phyloP scores from a whole-genome alignment of 768 basidiomycete genomes.

The Crepidotus variabilis region DNA sequence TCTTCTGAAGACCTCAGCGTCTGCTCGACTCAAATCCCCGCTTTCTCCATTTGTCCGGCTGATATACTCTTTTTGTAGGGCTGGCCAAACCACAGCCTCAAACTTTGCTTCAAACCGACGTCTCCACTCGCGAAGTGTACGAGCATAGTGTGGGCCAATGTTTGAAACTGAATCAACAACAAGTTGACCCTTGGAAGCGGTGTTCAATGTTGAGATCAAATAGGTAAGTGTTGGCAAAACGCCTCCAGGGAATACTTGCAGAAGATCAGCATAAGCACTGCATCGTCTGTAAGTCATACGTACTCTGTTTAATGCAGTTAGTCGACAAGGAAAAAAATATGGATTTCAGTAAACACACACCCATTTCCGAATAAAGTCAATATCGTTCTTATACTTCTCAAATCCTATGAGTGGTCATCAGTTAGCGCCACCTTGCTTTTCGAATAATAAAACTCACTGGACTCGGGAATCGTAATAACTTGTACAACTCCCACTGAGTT shows the following conservation, averaged over 20 bases:
- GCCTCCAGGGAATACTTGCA: conserved; percentile 65
- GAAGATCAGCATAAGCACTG: background rate
- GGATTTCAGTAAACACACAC: conserved; percentile 20
- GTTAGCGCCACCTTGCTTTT: conserved; percentile 2
- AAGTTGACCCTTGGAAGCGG: conserved; percentile 51
- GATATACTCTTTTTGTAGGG: conserved; percentile 57
- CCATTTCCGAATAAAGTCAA: conserved; percentile 82
- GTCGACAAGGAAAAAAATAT: conserved; percentile 2
- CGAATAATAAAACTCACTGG: conserved; percentile 39
- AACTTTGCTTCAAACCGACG: conserved; percentile 56
- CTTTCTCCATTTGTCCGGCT: conserved; percentile 38
- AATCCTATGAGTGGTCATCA: conserved; percentile 42
- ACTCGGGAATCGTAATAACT: conserved; percentile 73
- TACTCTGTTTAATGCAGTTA: conserved; percentile 20
- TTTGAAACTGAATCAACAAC: conserved; percentile 64
- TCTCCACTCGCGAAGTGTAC: conserved; percentile 79
- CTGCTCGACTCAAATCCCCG: conserved; percentile 33
- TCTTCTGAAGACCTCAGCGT: conserved; percentile 70
- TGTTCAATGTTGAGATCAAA: conserved; percentile 39
- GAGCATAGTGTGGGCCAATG: conserved; percentile 74
- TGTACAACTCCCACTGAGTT: conserved; percentile 67
- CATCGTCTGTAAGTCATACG: conserved; percentile 2
- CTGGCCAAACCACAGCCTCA: conserved; percentile 53
- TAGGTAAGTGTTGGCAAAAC: conserved; percentile 63
- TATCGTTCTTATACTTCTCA: conserved; percentile 49